Percentiles rank a stretch among this genome's conserved stretches.
Evolutionary conservation across 768 basidiomycete species (phyloP).

Genomic region (Sarcomyxa edulis): DNA sequence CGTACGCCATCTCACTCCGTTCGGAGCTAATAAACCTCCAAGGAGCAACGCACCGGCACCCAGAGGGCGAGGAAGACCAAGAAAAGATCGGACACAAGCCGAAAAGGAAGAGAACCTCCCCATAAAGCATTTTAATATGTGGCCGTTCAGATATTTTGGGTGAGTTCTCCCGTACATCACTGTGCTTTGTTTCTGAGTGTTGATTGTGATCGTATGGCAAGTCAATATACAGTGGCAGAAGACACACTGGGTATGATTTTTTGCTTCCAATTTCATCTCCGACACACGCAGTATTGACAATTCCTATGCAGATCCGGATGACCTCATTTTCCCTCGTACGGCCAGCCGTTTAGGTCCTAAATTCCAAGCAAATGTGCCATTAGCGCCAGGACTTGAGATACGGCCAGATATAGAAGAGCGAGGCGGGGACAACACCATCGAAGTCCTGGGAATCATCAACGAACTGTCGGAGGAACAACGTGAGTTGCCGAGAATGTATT

Average conservation of each 20-base stretch:
- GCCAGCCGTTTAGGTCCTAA: constrained; percentile 87
- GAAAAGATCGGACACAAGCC: constrained; percentile 67
- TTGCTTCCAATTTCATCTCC: constrained; percentile 10
- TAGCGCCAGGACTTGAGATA: constrained; percentile 34
- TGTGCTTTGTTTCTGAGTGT: constrained; percentile 5
- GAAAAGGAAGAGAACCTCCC: constrained; percentile 75
- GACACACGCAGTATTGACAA: constrained; percentile 12
- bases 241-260: constrained; percentile 70
- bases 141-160: constrained; percentile 98
- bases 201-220: no score
- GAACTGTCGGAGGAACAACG: constrained; percentile 64
- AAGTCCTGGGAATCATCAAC: constrained; percentile 62
- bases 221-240: constrained; percentile 86
- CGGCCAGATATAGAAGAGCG: constrained; percentile 54
- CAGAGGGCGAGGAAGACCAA: constrained; percentile 68
- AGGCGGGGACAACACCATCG: constrained; percentile 68
- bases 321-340: constrained; percentile 92
- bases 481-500: constrained; percentile 17
- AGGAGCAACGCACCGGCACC: constrained; percentile 72
- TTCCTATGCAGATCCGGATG: constrained; percentile 74
- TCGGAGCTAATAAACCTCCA: constrained; percentile 32
- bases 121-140: constrained; percentile 85
- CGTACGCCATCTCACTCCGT: constrained; percentile 52
- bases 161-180: constrained; percentile 31
- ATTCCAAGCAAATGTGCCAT: constrained; percentile 66